Base-by-base conservation (phyloP, 257 asterid genomes). In the Salvia splendens region DNA sequence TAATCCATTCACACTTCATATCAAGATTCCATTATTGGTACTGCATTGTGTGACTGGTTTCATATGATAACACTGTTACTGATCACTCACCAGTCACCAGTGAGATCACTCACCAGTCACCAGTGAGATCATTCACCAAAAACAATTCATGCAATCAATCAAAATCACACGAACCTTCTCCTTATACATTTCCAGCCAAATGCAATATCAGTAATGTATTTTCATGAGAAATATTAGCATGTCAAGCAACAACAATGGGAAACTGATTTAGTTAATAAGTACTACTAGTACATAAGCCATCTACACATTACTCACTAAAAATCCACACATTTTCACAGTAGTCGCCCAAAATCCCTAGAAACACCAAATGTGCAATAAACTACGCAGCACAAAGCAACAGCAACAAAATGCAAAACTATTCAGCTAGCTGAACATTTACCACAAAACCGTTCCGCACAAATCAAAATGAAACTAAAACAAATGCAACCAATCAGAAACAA, bases 281-380 rank as follows among this genome's bases (percentile, higher is more conserved):
- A 20, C 24, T 20, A 20, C 24, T 1, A 20, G 24, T 20, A 20
- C 24, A 20, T 1, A 20, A 20, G 24, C 1, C 0, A n/a, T 20
- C 24, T 61, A 24, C 69, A 60, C 36, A 63, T 48, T 57, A 50
- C 40, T 59, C 41, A 16, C 40, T 5, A 42, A 63, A 7, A 48
- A 59, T 60, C 33, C 54, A 67, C 28, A 6, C 51, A 66, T 63
- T 50, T 16, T 57, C 15, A 53, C 43, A 65, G 15, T 58, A 57
- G 66, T 53, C 33, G 35, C 46, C 30, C 61, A 35, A 8, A 68
- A 51, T 7, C 50, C 20, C 50, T 20, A 54, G 0, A 57, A 46
- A 33, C 41, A 61, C 53, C 67, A 58, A 49, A 65, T 40, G 68
- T 17, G 4, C 24, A 4, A 28, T 24, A 38, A 65, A 72, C 28